Conservation (phyloP, 345 rosid species). For the Odontarrhena argentea region DNA sequence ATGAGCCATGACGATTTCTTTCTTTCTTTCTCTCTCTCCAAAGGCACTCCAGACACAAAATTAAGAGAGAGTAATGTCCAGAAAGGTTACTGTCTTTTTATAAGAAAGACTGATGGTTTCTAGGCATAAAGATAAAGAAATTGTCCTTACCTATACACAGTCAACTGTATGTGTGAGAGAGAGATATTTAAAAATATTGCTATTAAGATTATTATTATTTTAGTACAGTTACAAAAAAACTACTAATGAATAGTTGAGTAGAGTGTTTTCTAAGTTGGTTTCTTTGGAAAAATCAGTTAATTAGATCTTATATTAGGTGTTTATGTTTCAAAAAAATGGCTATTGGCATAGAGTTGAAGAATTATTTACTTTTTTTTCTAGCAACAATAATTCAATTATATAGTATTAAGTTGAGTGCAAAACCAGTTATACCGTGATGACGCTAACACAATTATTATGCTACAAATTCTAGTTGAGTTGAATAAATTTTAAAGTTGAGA, state of each 20-base stretch:
- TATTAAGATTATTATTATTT: background rate
- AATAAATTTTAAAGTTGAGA: too few relatives aligned
- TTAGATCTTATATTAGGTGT: conserved; percentile 1
- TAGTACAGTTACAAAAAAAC: background rate
- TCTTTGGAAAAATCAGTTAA: conserved; percentile 5
- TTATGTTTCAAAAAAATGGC: background rate
- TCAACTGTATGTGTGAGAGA: conserved; percentile 32
- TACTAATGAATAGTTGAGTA: background rate
- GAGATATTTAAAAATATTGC: background rate
- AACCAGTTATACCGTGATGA: too few relatives aligned
- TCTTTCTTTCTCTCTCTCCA: conserved; percentile 20
- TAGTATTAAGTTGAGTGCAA: too few relatives aligned
- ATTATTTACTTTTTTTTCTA: background rate
- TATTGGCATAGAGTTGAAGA: too few relatives aligned
- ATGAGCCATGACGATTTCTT: conserved; percentile 41
- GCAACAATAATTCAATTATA: too few relatives aligned
- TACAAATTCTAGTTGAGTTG: too few relatives aligned
- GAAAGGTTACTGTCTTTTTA: conserved; percentile 39
- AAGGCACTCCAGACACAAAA: conserved; percentile 33
- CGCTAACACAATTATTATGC: too few relatives aligned
- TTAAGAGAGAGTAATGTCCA: conserved; percentile 31
- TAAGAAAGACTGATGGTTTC: conserved; percentile 29
- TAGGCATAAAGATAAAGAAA: background rate
- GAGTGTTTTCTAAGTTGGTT: conserved; percentile 18
- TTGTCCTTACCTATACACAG: conserved; percentile 21